phyloP scores from a whole-genome alignment of 768 basidiomycete genomes.

The Hypholoma fasciculare region DNA sequence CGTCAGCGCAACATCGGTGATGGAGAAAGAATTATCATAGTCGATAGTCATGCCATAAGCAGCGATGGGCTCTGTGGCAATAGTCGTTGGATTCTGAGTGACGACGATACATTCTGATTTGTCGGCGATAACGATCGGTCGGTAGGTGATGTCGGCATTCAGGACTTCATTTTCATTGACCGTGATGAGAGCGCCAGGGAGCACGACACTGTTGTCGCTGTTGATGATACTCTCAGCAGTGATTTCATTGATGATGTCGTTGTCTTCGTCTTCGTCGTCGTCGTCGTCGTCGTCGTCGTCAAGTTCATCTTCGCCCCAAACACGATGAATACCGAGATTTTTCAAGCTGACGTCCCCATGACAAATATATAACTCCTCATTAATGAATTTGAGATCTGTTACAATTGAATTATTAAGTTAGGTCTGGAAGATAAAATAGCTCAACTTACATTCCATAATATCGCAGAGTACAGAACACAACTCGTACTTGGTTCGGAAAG shows the following conservation, averaged over 20 bases:
- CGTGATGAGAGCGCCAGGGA: too few species aligned
- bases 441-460: background rate
- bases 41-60: background rate
- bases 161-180: too few species aligned
- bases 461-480: background rate
- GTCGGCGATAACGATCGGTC: too few species aligned
- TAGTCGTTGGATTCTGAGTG: too few species aligned
- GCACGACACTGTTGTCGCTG: too few species aligned
- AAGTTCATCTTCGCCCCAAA: background rate
- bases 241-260: too few species aligned
- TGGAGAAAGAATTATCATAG: background rate
- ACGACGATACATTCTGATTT: background rate
- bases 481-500: background rate
- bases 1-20: background rate
- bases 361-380: background rate
- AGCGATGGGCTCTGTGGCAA: background rate
- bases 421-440: background rate
- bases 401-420: background rate
- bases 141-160: too few species aligned
- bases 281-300: background rate
- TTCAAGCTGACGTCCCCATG: conserved; percentile 1
- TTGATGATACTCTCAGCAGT: too few species aligned
- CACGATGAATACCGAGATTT: background rate
- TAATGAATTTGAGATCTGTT: background rate
- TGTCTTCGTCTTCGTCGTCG: background rate